A percentile compares a stretch with the other conserved stretches of the same genome.
Evolutionary conservation across 2,329 filamentous ascomycete genomes (phyloP).

Genomic region (Nemania bipapillata): DNA sequence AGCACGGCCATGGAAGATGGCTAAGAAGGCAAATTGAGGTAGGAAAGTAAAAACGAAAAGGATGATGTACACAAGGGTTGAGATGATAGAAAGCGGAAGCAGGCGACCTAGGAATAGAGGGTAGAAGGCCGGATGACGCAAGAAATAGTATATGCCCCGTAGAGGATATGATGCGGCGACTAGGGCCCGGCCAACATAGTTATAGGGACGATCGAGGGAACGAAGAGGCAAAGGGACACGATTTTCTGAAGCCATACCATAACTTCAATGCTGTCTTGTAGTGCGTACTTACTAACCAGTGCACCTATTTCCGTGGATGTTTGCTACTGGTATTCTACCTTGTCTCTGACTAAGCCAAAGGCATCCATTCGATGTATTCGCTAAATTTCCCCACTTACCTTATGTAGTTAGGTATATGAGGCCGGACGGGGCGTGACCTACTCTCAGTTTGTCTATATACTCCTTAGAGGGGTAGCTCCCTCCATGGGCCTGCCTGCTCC

Average conservation of each 20-base stretch:
- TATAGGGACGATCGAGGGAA: slow-evolving; percentile 52
- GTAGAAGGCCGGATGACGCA: slow-evolving; percentile 79
- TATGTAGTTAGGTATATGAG: no score
- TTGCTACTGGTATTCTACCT: no score
- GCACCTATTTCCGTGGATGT: no score
- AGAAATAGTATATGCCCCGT: slow-evolving; percentile 84
- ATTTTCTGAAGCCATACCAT: slow-evolving; percentile 43
- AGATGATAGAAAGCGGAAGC: slow-evolving; percentile 83
- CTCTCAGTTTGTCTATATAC: no score
- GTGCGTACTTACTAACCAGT: no score
- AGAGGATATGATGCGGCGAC: slow-evolving; percentile 66
- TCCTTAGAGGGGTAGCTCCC: no score
- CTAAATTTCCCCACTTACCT: no score
- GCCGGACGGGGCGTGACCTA: no score
- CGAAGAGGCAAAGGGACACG: slow-evolving; percentile 38
- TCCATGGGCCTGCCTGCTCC: no score
- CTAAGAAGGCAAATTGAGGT: slow-evolving; percentile 87
- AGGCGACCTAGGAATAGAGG: slow-evolving; percentile 82
- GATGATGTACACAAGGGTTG: slow-evolving; percentile 81
- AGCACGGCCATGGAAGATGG: slow-evolving; percentile 84
- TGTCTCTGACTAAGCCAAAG: no score
- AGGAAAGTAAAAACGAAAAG: slow-evolving; percentile 90
- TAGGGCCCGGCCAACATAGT: slow-evolving; percentile 58
- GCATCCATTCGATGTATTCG: no score
- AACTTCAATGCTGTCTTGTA: not conserved